Conservation (phyloP, 2,329 filamentous ascomycete species). For the Madurella mycetomatis region DNA sequence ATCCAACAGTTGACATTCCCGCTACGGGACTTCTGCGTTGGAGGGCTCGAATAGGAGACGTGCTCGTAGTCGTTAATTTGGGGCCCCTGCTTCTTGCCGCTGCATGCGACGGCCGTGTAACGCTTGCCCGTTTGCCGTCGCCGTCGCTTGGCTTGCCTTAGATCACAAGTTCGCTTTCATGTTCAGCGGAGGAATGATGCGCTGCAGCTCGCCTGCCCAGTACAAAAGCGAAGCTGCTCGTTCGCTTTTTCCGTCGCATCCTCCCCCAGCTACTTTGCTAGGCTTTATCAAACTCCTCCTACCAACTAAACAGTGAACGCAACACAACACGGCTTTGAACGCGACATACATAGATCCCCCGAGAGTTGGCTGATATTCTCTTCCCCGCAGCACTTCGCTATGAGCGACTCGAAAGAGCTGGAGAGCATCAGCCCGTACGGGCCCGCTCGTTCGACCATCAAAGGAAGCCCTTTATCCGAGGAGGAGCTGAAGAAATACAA, state of each 20-base stretch:
- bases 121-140: no score
- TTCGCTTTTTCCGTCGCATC: background rate
- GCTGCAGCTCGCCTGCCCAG: background rate
- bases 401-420: constrained; percentile 26
- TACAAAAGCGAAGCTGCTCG: background rate
- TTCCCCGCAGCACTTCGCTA: constrained; percentile 7
- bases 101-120: background rate
- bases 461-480: constrained; percentile 55
- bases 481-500: constrained; percentile 66
- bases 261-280: background rate
- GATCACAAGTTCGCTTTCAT: background rate
- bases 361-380: background rate
- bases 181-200: no score
- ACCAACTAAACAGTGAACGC: background rate
- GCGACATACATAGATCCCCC: background rate
- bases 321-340: background rate
- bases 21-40: background rate
- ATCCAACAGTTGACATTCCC: background rate
- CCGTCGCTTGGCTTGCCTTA: background rate
- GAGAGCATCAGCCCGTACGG: constrained; percentile 62
- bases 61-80: background rate
- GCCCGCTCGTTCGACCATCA: constrained; percentile 59
- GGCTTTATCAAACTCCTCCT: background rate
- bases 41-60: background rate
- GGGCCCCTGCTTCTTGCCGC: background rate